Percentiles rank a stretch among this genome's conserved stretches.
Evolutionary conservation across 2,329 filamentous ascomycete genomes (phyloP).

Genomic region (Aureobasidium mangrovei): DNA sequence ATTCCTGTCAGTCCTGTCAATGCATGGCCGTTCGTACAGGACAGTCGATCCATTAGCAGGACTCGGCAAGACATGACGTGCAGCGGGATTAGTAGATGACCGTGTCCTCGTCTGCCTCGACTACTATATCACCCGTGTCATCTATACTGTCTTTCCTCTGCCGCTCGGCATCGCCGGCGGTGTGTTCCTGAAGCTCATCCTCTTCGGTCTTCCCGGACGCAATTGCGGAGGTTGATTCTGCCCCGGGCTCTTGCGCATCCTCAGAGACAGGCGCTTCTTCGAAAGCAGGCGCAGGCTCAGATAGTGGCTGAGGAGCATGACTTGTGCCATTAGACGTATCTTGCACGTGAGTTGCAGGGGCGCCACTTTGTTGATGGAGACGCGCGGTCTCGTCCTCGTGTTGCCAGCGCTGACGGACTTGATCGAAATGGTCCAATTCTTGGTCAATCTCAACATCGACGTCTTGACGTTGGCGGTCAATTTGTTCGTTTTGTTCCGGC

Average conservation of each 20-base stretch:
- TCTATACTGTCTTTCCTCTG: constrained; percentile 37
- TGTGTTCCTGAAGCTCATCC: constrained; percentile 10
- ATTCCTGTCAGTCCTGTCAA: background rate
- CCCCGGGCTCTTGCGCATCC: background rate
- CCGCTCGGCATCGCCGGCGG: constrained; percentile 8
- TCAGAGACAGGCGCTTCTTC: background rate
- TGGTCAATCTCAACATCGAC: constrained; percentile 54
- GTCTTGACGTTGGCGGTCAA: constrained; percentile 61
- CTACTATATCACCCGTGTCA: constrained; percentile 66
- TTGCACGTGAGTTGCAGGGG: background rate
- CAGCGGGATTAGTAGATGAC: constrained; percentile 64
- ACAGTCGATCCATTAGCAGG: background rate
- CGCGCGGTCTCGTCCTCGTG: constrained; percentile 22
- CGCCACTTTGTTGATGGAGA: constrained; percentile 13
- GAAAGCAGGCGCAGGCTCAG: background rate
- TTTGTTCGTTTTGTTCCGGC: constrained; percentile 57
- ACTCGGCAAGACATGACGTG: background rate
- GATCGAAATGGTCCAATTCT: constrained; percentile 57
- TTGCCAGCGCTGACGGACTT: constrained; percentile 32
- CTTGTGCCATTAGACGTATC: background rate
- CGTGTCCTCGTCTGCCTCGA: constrained; percentile 80
- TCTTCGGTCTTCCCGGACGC: background rate
- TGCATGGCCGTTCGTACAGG: background rate
- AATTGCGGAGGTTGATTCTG: background rate
- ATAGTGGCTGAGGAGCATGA: background rate